Conservation (phyloP, 139 green algal genomes). For the Zygnema cylindricum region DNA sequence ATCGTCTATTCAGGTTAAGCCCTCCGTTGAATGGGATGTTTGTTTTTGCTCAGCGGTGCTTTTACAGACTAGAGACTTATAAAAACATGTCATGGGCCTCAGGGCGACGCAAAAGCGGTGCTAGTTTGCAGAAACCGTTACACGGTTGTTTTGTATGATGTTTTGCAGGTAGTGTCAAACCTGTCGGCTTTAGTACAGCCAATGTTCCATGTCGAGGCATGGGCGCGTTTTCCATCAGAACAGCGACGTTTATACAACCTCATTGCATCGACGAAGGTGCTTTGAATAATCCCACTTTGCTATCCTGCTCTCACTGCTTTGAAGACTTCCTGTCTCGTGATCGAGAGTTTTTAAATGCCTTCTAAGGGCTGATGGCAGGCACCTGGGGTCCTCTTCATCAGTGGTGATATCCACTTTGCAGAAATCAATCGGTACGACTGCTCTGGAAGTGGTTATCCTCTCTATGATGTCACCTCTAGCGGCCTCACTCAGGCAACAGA, state of each 20-base stretch:
- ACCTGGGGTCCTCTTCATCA: constrained; percentile 62
- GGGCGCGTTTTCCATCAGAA: constrained; percentile 53
- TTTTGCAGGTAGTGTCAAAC: constrained; percentile 39
- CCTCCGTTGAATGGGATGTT: too few relatives aligned
- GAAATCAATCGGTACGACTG: constrained; percentile 58
- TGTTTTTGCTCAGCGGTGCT: background rate
- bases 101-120: too few relatives aligned
- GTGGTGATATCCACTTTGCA: constrained; percentile 63
- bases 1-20: constrained; percentile 58
- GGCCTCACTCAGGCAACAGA: constrained; percentile 58
- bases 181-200: constrained; percentile 45
- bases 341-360: too few relatives aligned
- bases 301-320: too few relatives aligned
- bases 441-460: constrained; percentile 37
- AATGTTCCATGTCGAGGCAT: constrained; percentile 54
- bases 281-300: background rate
- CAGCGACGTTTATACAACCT: constrained; percentile 54
- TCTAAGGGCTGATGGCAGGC: too few relatives aligned
- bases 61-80: too few relatives aligned
- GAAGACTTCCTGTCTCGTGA: too few relatives aligned
- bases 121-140: too few relatives aligned
- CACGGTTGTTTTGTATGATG: too few relatives aligned
- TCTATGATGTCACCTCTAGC: constrained; percentile 57
- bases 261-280: constrained; percentile 2
- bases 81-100: too few relatives aligned